phyloP scores from a whole-genome alignment of 2,329 filamentous ascomycete genomes.

The Pseudogymnoascus sp. region DNA sequence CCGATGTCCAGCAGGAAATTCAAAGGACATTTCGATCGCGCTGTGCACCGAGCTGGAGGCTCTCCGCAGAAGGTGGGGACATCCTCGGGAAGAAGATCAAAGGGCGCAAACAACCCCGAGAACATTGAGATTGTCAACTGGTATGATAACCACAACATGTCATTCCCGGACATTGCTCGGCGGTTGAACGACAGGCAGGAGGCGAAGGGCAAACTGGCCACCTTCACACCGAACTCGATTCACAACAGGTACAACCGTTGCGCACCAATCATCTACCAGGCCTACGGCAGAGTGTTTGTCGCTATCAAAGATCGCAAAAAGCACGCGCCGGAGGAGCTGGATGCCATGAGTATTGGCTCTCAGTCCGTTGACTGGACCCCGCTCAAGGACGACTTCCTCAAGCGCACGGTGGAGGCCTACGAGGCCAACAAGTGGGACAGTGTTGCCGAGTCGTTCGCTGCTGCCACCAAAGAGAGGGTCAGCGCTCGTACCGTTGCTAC shows the following conservation, averaged over 20 bases:
- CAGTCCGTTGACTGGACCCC: conserved; percentile 14
- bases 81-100: background rate
- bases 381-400: conserved; percentile 15
- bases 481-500: conserved; percentile 6
- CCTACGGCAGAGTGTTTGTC: conserved; percentile 22
- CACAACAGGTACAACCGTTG: conserved; percentile 26
- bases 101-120: conserved; percentile 25
- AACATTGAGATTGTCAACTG: conserved; percentile 26
- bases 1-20: background rate
- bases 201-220: conserved; percentile 14
- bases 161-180: conserved; percentile 20
- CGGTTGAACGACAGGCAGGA: conserved; percentile 20
- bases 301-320: conserved; percentile 16
- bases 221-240: conserved; percentile 19
- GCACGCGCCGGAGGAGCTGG: background rate
- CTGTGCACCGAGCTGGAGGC: background rate
- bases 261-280: conserved; percentile 24
- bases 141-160: conserved; percentile 17
- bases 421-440: conserved; percentile 19
- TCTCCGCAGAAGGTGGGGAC: background rate
- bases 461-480: conserved; percentile 12
- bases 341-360: background rate
- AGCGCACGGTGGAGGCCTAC: conserved; percentile 5
- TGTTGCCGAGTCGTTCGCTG: conserved; percentile 16
- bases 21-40: background rate